phyloP scores from a whole-genome alignment of 2,329 filamentous ascomycete genomes.

The Aspergillus glaucus region DNA sequence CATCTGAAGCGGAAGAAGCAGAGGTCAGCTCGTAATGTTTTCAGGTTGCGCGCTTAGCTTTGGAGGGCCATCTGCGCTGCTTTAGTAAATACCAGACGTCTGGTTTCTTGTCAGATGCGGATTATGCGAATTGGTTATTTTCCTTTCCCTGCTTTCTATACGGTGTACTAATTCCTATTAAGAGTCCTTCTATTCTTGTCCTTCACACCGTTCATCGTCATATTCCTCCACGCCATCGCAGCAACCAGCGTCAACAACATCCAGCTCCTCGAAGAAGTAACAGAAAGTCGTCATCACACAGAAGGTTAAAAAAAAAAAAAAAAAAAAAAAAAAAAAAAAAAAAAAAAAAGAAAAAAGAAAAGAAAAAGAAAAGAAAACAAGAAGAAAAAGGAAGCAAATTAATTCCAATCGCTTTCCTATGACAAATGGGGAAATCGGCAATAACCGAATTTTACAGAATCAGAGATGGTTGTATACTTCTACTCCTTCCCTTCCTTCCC shows the following conservation, averaged over 20 bases:
- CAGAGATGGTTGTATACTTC: too few species aligned
- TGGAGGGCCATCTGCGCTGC: constrained; percentile 12
- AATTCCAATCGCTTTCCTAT: too few species aligned
- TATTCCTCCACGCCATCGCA: constrained; percentile 13
- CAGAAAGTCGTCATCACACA: background rate
- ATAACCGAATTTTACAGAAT: too few species aligned
- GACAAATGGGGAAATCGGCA: too few species aligned
- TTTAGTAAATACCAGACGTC: constrained; percentile 9
- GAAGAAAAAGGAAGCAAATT: too few species aligned
- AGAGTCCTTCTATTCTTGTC: constrained; percentile 20
- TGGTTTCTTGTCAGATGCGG: constrained; percentile 6
- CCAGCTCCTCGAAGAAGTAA: constrained; percentile 11
- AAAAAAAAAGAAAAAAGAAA: too few species aligned
- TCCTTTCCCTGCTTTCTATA: background rate
- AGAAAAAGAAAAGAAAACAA: too few species aligned
- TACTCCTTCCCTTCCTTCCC: too few species aligned
- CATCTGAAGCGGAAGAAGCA: background rate
- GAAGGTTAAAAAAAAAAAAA: too few species aligned
- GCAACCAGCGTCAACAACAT: constrained; percentile 11
- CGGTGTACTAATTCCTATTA: too few species aligned
- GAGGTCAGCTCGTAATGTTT: constrained; percentile 14
- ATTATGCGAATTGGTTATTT: constrained; percentile 19
- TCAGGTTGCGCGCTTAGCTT: constrained; percentile 9
- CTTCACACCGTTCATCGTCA: constrained; percentile 18
- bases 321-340: too few species aligned